Percentiles rank a stretch among this genome's conserved stretches.
phyloP scores from a whole-genome alignment of 129 eudicot genomes.

The Lonicera japonica region DNA sequence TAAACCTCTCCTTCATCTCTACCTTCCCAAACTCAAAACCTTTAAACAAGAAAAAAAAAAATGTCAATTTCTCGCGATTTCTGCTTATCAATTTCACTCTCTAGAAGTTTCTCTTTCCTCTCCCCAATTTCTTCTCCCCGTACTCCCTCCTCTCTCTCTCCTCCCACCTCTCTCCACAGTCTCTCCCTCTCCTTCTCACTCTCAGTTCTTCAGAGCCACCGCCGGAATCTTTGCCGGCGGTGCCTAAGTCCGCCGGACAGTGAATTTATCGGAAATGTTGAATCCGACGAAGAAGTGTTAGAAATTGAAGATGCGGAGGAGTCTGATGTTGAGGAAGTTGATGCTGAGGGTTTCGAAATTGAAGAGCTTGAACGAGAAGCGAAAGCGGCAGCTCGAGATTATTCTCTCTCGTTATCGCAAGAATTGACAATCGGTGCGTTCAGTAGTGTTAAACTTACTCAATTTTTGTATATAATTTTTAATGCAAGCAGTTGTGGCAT shows the following conservation, averaged over 20 bases:
- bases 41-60: neutral
- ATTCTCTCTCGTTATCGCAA: constrained; percentile 43
- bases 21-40: neutral
- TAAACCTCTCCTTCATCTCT: neutral
- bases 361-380: constrained; percentile 72
- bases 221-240: constrained; percentile 1
- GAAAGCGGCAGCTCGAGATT: constrained; percentile 42
- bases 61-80: constrained; percentile 36
- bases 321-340: constrained; percentile 32
- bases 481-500: neutral
- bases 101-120: constrained; percentile 24
- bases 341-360: constrained; percentile 40
- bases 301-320: constrained; percentile 39
- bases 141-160: constrained; percentile 1
- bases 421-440: constrained; percentile 57
- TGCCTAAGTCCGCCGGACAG: constrained; percentile 15
- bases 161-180: constrained; percentile 6
- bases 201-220: constrained; percentile 8
- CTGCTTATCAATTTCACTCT: constrained; percentile 29
- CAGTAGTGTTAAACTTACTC: constrained; percentile 9
- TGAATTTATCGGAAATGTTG: constrained; percentile 12
- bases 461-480: neutral
- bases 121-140: constrained; percentile 19
- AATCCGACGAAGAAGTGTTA: constrained; percentile 19
- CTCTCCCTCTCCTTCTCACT: constrained; percentile 25